Evolutionary conservation across 371 early-diverging fungal species (phyloP), one percentile per base, ranked within the genome.

Genomic region (Paraphysoderma sedebokerense): DNA sequence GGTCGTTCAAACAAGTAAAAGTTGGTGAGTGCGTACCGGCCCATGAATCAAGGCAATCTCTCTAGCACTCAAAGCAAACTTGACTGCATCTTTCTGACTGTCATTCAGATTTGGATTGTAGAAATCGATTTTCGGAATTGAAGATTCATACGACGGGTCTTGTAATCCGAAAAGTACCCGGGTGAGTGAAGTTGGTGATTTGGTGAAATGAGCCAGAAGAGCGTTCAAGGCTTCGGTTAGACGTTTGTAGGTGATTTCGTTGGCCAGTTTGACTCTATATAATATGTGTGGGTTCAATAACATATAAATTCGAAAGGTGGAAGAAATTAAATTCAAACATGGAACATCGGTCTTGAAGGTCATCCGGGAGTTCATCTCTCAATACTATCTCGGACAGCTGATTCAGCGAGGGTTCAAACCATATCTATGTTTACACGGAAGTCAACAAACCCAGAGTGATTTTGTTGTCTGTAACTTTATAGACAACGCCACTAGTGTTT

Each of bases 1-100:
- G 38, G 3, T 5, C 27, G 30, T 1, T 1, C 3, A 40, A 41
- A 0, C 7, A 0, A 9, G 2, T 9, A 7, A 15, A 0, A n/a
- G n/a, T n/a, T n/a, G n/a, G n/a, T n/a, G n/a, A n/a, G n/a, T n/a
- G 24, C 48, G 40, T 53, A 34, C 87, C 24, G 88, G 89, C 26
- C 89, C 88, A 56, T 90, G 90, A 23, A 90, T 76, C 35, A 92
- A 58, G 1, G 85, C 77, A 4, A 89, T 55, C 12, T 83, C 72
- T 20, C 67, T 58, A 0, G 87, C 73, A 0, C 59, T 56, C 13
- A 87, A 53, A 0, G 84, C 77, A 44, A 77, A 69, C 24, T 54
- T 50, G 2, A 92, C 82, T 0, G 91, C 90, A 13, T 68, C 67
- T 34, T 65, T 66, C 55, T 92, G 90, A 0, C 82, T 79, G 0